Conservation (phyloP, 1,139 yeast genomes). For the Kurtzmaniella quercitrusa region DNA sequence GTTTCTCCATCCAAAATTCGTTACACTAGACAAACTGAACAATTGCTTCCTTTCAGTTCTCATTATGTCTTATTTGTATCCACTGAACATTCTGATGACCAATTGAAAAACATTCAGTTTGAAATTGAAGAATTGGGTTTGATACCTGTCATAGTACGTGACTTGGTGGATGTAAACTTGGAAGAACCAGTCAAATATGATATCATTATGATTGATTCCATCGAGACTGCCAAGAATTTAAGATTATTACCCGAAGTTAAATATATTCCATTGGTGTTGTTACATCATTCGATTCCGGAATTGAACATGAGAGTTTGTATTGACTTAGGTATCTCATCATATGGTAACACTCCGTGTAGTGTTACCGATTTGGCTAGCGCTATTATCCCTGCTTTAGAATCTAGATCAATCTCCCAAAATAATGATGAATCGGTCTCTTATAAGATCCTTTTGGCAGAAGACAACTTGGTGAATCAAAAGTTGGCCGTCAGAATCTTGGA, state of each 20-base stretch:
- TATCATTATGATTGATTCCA: conserved; percentile 75
- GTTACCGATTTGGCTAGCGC: conserved; percentile 79
- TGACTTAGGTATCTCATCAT: conserved; percentile 81
- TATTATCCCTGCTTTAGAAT: conserved; percentile 77
- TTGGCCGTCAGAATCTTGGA: conserved; percentile 78
- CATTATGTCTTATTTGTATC: conserved; percentile 69
- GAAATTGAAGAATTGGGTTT: conserved; percentile 43
- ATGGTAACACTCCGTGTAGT: conserved; percentile 84
- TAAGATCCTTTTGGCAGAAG: conserved; percentile 78
- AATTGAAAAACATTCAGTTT: conserved; percentile 40
- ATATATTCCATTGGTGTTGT: conserved; percentile 73
- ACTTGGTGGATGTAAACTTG: conserved; percentile 47
- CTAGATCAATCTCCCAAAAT: conserved; percentile 74
- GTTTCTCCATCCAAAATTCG: conserved; percentile 71
- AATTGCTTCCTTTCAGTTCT: conserved; percentile 65
- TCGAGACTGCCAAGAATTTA: conserved; percentile 68
- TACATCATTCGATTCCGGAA: conserved; percentile 75
- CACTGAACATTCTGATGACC: conserved; percentile 54
- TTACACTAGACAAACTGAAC: conserved; percentile 62
- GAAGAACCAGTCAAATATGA: conserved; percentile 64
- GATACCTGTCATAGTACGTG: conserved; percentile 46
- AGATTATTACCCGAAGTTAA: conserved; percentile 69
- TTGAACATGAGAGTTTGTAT: conserved; percentile 77
- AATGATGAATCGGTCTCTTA: conserved; percentile 75
- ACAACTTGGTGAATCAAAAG: conserved; percentile 81